Evolutionary conservation across 495 filamentous ascomycete species (phyloP).

Genomic region (Aspergillus homomorphus): DNA sequence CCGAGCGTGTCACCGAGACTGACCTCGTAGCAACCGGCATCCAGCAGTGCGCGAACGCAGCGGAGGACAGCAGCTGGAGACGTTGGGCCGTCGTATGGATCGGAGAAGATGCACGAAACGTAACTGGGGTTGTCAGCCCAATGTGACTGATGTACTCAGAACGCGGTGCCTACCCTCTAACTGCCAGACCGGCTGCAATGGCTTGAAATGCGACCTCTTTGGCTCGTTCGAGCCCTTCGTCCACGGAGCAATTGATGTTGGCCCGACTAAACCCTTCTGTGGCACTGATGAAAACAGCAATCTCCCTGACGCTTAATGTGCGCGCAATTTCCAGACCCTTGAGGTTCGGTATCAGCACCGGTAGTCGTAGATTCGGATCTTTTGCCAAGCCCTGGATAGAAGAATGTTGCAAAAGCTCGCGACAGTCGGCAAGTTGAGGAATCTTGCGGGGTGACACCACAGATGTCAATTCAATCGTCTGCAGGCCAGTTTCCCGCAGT

Average conservation of each 20-base stretch:
- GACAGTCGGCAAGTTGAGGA: conserved; percentile 43
- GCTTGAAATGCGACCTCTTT: conserved; percentile 25
- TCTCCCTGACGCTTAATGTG: conserved; percentile 30
- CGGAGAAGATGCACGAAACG: conserved; percentile 44
- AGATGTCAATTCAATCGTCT: conserved; percentile 42
- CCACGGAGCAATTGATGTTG: conserved; percentile 43
- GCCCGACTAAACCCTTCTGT: conserved; percentile 42
- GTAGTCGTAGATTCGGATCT: conserved; percentile 19
- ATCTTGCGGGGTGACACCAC: conserved; percentile 42
- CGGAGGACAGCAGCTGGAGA: conserved; percentile 29
- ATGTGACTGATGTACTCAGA: not conserved
- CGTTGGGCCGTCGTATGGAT: conserved; percentile 39
- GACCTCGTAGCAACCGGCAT: conserved; percentile 44
- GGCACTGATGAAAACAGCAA: conserved; percentile 44
- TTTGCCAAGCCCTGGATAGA: conserved; percentile 9
- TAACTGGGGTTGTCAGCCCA: conserved; percentile 25
- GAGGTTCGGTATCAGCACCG: conserved; percentile 43
- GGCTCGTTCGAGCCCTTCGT: conserved; percentile 25
- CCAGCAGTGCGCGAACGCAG: conserved; percentile 31
- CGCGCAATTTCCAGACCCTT: conserved; percentile 39
- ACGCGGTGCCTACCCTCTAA: conserved; percentile 34
- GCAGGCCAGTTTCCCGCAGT: conserved; percentile 29
- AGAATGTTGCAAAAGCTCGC: conserved; percentile 24
- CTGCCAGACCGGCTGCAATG: conserved; percentile 19
- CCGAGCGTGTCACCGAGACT: conserved; percentile 46